Evolutionary conservation across 768 basidiomycete genomes (phyloP), one percentile per base, ranked within the genome.

Genomic region (Ramaria rubella): DNA sequence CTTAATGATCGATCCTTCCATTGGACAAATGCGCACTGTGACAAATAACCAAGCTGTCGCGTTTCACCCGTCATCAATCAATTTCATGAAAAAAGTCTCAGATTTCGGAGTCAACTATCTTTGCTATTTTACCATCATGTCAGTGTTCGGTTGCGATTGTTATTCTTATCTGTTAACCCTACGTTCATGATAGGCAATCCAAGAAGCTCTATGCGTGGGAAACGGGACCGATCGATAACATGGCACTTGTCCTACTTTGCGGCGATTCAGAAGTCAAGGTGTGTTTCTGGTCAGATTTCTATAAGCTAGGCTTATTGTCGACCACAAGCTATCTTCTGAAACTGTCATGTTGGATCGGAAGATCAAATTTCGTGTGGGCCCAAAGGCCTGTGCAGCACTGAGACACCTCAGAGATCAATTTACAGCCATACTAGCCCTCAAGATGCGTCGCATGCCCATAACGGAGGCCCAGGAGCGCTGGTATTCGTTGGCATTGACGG

Each of bases 131-230:
- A 94, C 92, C 1, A 75, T 95, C 34, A 94, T 93, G 90, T 90
- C 61, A 59, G 78, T 68, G 19, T 33, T 19, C 49, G 50, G 55
- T 19, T 4, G 24, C 11, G 44, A 23, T 46, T 29, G 21, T 45
- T 50, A 7, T 5, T 21, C n/a, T 27, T 21, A 58, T 17, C 42
- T n/a, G 52, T 52, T 26, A 23, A 61, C 44, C 63, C 59, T 56
- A 54, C n/a, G 59, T 59, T 49, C 55, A 30, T 58, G n/a, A 45
- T 52, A 93, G 93, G 91, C 92, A 93, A 66, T 94, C 94, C 6
- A 96, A 92, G 72, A 92, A 83, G 67, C 70, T 94, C 26, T 95
- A 91, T 70, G 89, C 81, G 17, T 96, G 93, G 93, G 95, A 98
- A 69, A 92, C 87, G 0, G 85, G 90, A 5, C 90, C 93, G 5